Percentiles rank a stretch among this genome's conserved stretches.
These are phyloP conservation scores for Choiromyces venosus DNA, from an alignment of 495 filamentous ascomycete species.

Conservation along the genomic window DNA sequence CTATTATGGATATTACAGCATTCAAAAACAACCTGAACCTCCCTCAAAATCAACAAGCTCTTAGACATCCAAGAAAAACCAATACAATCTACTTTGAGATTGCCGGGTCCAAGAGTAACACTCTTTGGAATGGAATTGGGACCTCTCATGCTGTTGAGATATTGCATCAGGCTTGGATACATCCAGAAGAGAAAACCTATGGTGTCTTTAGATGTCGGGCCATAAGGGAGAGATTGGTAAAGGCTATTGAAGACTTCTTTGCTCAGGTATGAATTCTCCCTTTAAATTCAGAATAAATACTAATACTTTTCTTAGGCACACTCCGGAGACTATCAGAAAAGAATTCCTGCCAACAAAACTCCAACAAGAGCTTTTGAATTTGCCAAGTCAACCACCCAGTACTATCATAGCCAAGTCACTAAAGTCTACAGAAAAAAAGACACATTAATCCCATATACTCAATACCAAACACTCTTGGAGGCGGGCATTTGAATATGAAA, in stretches of 20 bases:
- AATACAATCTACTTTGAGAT: constrained; percentile 7
- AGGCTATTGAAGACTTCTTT: constrained; percentile 8
- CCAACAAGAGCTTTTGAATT: constrained; percentile 5
- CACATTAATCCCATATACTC: background rate
- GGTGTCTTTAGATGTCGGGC: background rate
- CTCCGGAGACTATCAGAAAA: background rate
- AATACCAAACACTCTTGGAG: background rate
- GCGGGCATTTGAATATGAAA: background rate
- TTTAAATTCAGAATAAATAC: too few relatives aligned
- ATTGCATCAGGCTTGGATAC: background rate
- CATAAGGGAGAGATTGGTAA: background rate
- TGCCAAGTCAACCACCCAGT: background rate
- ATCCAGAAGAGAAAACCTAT: background rate
- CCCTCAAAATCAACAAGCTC: background rate
- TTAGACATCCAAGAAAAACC: background rate
- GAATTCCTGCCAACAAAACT: background rate
- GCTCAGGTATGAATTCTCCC: background rate
- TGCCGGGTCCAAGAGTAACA: background rate
- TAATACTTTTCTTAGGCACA: too few relatives aligned
- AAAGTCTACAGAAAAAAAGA: constrained; percentile 2
- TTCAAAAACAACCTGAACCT: background rate
- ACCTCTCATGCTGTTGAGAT: constrained; percentile 12
- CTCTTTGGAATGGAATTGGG: constrained; percentile 12
- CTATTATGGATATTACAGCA: background rate
- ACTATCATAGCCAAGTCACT: constrained; percentile 6